phyloP scores from a whole-genome alignment of 345 rosid species.

The Eucalyptus marginata region DNA sequence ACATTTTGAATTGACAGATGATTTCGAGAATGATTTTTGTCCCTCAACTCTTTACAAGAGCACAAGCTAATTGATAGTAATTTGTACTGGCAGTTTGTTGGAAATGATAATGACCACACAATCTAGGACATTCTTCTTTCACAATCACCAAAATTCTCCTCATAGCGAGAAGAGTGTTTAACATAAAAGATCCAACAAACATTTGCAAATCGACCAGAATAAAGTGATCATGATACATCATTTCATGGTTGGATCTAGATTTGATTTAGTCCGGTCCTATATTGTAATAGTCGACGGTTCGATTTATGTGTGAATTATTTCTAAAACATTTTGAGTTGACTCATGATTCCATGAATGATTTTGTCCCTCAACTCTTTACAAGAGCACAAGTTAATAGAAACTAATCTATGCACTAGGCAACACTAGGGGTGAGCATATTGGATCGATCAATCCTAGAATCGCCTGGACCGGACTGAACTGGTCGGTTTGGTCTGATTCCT shows the following conservation, averaged over 20 bases:
- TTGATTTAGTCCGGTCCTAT: neutral
- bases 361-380: no score
- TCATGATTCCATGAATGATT: no score
- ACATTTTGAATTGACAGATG: no score
- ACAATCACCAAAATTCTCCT: no score
- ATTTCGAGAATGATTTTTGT: no score
- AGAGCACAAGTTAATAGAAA: no score
- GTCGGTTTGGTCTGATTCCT: fast-evolving
- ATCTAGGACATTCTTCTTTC: no score
- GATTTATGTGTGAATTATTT: no score
- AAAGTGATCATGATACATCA: neutral
- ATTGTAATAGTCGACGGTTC: neutral
- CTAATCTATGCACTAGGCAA: no score
- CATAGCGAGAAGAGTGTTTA: neutral
- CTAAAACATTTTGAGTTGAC: no score
- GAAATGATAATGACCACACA: fast-evolving
- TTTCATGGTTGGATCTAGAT: neutral
- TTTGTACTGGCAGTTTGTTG: fast-evolving
- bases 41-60: neutral
- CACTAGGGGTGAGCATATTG: no score
- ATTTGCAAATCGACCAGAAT: neutral
- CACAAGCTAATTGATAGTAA: neutral
- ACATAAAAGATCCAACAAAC: neutral
- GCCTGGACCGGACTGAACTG: fast-evolving
- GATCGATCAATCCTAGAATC: no score